Conservation (phyloP, 768 basidiomycete species). For the Lactifluus rugatus region DNA sequence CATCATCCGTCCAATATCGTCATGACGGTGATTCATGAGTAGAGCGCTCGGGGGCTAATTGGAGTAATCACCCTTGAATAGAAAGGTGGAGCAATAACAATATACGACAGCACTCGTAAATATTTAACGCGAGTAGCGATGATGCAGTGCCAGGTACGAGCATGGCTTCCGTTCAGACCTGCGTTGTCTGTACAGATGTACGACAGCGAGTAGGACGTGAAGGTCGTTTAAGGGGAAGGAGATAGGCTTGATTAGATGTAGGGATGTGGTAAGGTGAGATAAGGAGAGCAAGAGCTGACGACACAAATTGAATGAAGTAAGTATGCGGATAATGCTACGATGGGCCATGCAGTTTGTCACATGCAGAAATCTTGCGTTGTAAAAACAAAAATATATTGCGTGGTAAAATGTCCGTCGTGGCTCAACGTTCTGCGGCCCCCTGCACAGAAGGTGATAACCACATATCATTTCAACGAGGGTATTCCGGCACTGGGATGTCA, state of each 20-base stretch:
- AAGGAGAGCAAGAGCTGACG: background rate
- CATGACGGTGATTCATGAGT: background rate
- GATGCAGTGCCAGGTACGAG: background rate
- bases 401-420: background rate
- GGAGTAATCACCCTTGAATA: background rate
- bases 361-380: background rate
- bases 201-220: background rate
- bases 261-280: background rate
- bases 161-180: background rate
- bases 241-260: background rate
- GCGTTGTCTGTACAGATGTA: conserved; percentile 5
- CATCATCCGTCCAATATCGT: background rate
- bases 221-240: background rate
- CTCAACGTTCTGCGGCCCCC: background rate
- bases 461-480: background rate
- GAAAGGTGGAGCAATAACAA: background rate
- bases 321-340: background rate
- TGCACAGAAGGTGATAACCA: background rate
- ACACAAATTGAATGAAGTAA: conserved; percentile 1
- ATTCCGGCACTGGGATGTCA: background rate
- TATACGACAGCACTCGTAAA: conserved; percentile 6
- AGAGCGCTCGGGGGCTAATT: background rate
- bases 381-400: conserved; percentile 9
- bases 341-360: conserved; percentile 5
- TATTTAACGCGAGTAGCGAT: background rate